Evolutionary conservation across 345 rosid genomes (phyloP).

Genomic region (Ceriops decandra): DNA sequence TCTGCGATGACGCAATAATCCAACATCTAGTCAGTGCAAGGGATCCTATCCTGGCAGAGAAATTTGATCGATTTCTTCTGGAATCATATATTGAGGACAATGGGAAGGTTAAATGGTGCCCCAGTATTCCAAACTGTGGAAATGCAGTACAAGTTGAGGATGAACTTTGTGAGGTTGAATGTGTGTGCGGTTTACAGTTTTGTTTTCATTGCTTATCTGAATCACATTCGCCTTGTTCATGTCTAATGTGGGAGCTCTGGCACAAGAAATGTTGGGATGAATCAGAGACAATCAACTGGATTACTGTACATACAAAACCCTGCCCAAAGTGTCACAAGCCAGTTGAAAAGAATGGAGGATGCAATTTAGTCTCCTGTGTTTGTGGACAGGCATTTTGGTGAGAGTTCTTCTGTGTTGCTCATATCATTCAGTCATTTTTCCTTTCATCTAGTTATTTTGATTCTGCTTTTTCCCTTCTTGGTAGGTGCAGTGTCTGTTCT

Average conservation of each 20-base stretch:
- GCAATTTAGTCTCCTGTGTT: conserved; percentile 79
- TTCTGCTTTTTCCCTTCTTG: too few relatives aligned
- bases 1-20: conserved; percentile 77
- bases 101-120: conserved; percentile 98
- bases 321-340: conserved; percentile 86
- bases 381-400: conserved; percentile 90
- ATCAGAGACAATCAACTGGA: conserved; percentile 85
- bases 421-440: too few relatives aligned
- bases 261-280: conserved; percentile 69
- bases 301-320: conserved; percentile 70
- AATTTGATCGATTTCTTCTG: conserved; percentile 83
- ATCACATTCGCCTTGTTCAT: conserved; percentile 94
- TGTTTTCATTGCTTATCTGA: conserved; percentile 78
- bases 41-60: conserved; percentile 79
- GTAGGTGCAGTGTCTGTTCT: too few relatives aligned
- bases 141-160: conserved; percentile 85
- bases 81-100: conserved; percentile 96
- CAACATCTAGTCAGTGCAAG: conserved; percentile 65
- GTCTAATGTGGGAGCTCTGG: conserved; percentile 97
- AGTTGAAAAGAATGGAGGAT: conserved; percentile 83
- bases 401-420: conserved; percentile 20
- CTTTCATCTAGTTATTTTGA: too few relatives aligned
- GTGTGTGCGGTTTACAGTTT: conserved; percentile 82
- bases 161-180: conserved; percentile 78
- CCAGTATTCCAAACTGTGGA: conserved; percentile 89